Evolutionary conservation across 2,329 filamentous ascomycete species (phyloP).

Genomic region (Xylariales sp.): DNA sequence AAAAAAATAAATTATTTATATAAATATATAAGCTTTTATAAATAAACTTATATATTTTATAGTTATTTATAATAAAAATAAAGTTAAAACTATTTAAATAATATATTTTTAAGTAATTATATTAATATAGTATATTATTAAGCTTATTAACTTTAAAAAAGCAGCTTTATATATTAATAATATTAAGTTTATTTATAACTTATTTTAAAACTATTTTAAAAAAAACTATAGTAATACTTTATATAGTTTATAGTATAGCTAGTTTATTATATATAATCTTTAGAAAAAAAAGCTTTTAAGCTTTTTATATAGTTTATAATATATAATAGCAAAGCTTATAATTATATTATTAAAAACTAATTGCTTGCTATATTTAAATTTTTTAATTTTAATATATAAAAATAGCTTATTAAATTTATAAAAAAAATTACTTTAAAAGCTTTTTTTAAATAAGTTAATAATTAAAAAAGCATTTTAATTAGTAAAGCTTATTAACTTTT

Average conservation of each 20-base stretch:
- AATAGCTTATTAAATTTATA: too few species aligned
- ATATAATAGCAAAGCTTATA: not conserved
- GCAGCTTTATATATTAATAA: too few species aligned
- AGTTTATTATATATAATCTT: not conserved
- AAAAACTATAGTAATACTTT: not conserved
- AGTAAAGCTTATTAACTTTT: too few species aligned
- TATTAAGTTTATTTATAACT: too few species aligned
- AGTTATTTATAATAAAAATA: not conserved
- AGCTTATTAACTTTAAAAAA: not conserved
- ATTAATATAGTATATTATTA: conserved; percentile 1
- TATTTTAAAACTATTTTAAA: not conserved
- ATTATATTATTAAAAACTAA: not conserved
- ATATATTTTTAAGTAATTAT: not conserved
- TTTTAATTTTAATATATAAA: not conserved
- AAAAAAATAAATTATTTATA: conserved; percentile 1
- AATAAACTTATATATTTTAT: not conserved
- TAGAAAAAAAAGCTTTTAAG: not conserved
- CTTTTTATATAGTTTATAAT: not conserved
- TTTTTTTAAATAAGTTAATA: too few species aligned
- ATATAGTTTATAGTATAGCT: not conserved
- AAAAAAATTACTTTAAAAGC: too few species aligned
- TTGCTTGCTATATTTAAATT: not conserved
- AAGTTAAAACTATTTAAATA: not conserved
- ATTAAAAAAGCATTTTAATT: too few species aligned
- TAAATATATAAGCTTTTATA: not conserved